phyloP scores from a whole-genome alignment of 345 rosid genomes.

The Conringia planisiliqua region DNA sequence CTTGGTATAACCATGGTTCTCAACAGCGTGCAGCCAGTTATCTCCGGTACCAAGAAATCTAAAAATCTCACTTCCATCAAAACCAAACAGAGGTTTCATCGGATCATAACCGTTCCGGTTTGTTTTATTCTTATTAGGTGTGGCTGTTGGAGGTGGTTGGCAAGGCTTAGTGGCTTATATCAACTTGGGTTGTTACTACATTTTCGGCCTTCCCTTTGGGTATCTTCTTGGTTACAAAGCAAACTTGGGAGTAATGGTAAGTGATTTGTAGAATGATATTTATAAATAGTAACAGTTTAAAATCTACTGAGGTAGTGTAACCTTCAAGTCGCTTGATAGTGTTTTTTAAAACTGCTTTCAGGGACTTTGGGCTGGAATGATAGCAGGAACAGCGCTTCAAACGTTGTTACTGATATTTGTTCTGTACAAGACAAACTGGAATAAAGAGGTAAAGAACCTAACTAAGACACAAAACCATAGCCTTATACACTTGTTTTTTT shows the following conservation, averaged over 20 bases:
- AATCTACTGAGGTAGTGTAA: background rate
- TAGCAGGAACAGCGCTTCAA: slow-evolving; percentile 68
- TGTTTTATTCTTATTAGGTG: slow-evolving; percentile 46
- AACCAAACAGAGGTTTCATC: background rate
- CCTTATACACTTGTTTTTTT: background rate
- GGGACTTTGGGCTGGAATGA: slow-evolving; percentile 92
- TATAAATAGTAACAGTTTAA: background rate
- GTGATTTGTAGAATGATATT: background rate
- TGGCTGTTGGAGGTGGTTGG: slow-evolving; percentile 90
- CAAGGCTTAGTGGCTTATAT: slow-evolving; percentile 79
- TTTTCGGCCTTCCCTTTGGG: slow-evolving; percentile 77
- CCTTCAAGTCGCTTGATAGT: background rate
- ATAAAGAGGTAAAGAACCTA: slow-evolving; percentile 54
- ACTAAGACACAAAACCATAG: background rate
- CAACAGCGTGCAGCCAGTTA: slow-evolving; percentile 81
- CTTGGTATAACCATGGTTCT: slow-evolving; percentile 81
- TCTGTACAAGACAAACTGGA: slow-evolving; percentile 72
- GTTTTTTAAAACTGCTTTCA: slow-evolving; percentile 10
- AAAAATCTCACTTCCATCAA: background rate
- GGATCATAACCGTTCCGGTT: background rate
- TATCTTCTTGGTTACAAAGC: slow-evolving; percentile 65
- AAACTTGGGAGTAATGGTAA: slow-evolving; percentile 62
- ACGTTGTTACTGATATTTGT: slow-evolving; percentile 53
- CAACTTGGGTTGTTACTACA: slow-evolving; percentile 66
- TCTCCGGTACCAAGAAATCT: slow-evolving; percentile 49